Evolutionary conservation across 306 rosid genomes (phyloP), one percentile per base, ranked within the genome.

Genomic region (Castanea sativa): DNA sequence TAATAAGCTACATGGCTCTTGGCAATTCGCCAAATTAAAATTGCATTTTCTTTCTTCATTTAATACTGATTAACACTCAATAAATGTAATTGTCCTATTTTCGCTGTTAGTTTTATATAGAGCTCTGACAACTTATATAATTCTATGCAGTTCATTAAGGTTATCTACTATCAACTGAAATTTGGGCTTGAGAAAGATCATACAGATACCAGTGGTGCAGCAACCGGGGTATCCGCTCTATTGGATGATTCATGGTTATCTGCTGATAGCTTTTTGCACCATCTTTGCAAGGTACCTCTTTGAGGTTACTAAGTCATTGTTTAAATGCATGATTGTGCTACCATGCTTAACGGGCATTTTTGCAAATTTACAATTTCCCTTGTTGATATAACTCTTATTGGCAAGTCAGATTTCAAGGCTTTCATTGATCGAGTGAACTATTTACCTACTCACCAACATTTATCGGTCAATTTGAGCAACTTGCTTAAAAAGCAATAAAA

Each of bases 181-280:
- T 87, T 83, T 19, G 97, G 97, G 65, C 89, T 91, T 55, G 89
- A 82, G 80, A 94, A 86, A 79, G 93, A 88, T 56, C 71, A 12
- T 32, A 16, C 69, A 52, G 73, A 80, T 60, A 67, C 80, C 49
- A 70, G 52, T 69, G 45, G 68, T 45, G 55, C 32, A 38, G 89
- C 75, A 74, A 78, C 71, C 69, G 74, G 87, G 71, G 82, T 79
- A 73, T 79, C 87, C 53, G 70, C 83, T 45, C 70, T 91, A 76
- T 70, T 91, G 64, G 97, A 92, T 71, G 97, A 94, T 79, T 92
- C 97, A 35, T 92, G 90, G 97, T 83, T 91, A 85, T 83, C 88
- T 59, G 64, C 87, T 8, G 91, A 91, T 72, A 90, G 93, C 84
- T 90, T 94, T 81, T 77, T 91, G 79, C 81, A 89, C 82, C 89